Conservation (phyloP, 768 basidiomycete species). For the Lactarius psammicola region DNA sequence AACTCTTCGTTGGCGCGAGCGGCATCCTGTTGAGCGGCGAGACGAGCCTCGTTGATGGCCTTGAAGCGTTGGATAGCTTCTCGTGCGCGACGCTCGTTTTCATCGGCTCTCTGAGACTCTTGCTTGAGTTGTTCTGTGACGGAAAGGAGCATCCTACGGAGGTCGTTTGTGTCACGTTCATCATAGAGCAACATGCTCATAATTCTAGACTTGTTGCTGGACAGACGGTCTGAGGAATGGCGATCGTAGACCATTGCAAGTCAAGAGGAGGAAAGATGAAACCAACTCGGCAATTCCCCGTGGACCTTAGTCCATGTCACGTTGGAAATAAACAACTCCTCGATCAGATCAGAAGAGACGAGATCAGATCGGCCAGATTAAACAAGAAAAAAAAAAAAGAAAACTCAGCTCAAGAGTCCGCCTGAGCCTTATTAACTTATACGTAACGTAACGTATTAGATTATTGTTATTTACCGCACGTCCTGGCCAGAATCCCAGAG, state of each 20-base stretch:
- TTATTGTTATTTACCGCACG: constrained; percentile 3
- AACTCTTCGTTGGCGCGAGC: constrained; percentile 47
- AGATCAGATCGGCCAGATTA: not conserved
- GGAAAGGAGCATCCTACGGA: constrained; percentile 39
- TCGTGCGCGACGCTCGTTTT: constrained; percentile 37
- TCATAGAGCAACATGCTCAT: constrained; percentile 38
- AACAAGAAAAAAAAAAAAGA: not conserved
- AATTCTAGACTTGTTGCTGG: constrained; percentile 22
- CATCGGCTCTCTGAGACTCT: constrained; percentile 39
- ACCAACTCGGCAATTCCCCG: not conserved
- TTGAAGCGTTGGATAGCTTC: constrained; percentile 35
- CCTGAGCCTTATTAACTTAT: not conserved
- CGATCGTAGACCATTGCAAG: constrained; percentile 8
- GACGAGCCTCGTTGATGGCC: constrained; percentile 36
- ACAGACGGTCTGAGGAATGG: constrained; percentile 23
- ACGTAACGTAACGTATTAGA: not conserved
- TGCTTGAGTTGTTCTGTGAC: constrained; percentile 41
- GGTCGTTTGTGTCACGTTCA: constrained; percentile 42
- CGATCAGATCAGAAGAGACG: not conserved
- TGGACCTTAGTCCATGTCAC: constrained; percentile 12
- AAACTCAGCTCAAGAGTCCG: constrained; percentile 29
- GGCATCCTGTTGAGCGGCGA: constrained; percentile 35
- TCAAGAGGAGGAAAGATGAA: constrained; percentile 21
- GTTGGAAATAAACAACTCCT: not conserved
- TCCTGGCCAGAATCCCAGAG: not conserved